A percentile compares a stretch with the other conserved stretches of the same genome.
These are phyloP conservation scores for Monosporascus cannonballus DNA, from an alignment of 2,329 filamentous ascomycete genomes.

Conservation along the genomic window DNA sequence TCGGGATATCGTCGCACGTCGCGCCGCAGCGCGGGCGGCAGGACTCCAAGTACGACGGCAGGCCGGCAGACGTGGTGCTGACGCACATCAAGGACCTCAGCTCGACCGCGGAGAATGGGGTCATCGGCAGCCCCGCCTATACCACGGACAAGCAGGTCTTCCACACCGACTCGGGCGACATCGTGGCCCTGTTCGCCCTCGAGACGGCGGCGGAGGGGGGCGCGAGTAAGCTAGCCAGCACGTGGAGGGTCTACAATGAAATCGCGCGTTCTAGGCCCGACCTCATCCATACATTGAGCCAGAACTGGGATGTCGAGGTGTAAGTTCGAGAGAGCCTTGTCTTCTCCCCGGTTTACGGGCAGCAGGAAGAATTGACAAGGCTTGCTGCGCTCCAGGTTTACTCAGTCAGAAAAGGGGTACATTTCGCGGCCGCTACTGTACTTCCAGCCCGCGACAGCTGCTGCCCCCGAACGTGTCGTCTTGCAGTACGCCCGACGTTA, in stretches of 20 bases:
- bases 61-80: constrained; percentile 46
- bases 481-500: constrained; percentile 55
- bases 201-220: constrained; percentile 48
- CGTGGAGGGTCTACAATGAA: constrained; percentile 57
- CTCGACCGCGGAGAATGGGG: constrained; percentile 20
- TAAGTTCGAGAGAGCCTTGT: constrained; percentile 17
- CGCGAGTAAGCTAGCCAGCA: constrained; percentile 51
- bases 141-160: constrained; percentile 57
- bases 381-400: constrained; percentile 36
- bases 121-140: constrained; percentile 53
- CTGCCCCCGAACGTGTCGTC: constrained; percentile 44
- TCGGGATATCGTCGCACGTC: constrained; percentile 54
- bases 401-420: constrained; percentile 39
- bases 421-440: constrained; percentile 47
- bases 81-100: constrained; percentile 58
- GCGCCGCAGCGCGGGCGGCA: constrained; percentile 47
- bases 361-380: no score
- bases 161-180: constrained; percentile 55
- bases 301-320: constrained; percentile 45
- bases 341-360: no score
- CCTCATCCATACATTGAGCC: constrained; percentile 48
- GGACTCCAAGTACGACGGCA: constrained; percentile 38
- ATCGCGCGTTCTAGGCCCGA: constrained; percentile 53
- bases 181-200: constrained; percentile 52
- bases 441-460: constrained; percentile 42